Evolutionary conservation across 2,329 filamentous ascomycete species (phyloP), one percentile per base, ranked within the genome.

Genomic region (Penicillium vulpinum): DNA sequence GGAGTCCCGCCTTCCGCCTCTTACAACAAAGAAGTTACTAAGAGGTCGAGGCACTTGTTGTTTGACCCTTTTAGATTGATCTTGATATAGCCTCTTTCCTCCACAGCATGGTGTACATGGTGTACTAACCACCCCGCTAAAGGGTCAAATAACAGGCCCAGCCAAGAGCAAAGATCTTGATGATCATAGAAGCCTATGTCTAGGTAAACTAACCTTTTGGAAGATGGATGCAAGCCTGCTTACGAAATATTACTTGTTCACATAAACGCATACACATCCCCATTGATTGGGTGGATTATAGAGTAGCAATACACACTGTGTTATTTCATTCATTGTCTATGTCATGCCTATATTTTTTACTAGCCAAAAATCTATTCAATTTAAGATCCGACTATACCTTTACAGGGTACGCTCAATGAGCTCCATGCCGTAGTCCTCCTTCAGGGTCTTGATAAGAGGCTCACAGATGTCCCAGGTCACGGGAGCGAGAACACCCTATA

Each of bases 391-490:
- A 52, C 11, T 39, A 9, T 26, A 35, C 46, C 40, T 64, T 67
- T 73, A 76, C 56, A 78, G 56, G 61, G 75, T 79, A 83, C 90
- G 89, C 81, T 91, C 88, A 64, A 82, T 84, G 78, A 89, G 83
- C 74, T 83, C 82, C 67, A 91, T 90, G 40, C 86, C 88, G 66
- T 91, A 90, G 70, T 91, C 85, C 74, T 89, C 85, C 82, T 88
- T 87, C 58, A 95, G 81, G 73, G 90, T 88, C 78, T 88, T 85
- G 77, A 92, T 87, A 66, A 95, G 77, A 36, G 90, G 88, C 68
- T 83, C 82, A 70, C 86, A 88, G 70, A 93, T 85, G 69, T 88
- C 85, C 58, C 82, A 80, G 67, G 79, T 86, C 83, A 93, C 89
- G 16, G 90, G 90, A 26, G 90, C 91, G 58, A 95, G 76, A 50